Conservation (phyloP, 345 rosid species). For the Eucalyptus urophylla region DNA sequence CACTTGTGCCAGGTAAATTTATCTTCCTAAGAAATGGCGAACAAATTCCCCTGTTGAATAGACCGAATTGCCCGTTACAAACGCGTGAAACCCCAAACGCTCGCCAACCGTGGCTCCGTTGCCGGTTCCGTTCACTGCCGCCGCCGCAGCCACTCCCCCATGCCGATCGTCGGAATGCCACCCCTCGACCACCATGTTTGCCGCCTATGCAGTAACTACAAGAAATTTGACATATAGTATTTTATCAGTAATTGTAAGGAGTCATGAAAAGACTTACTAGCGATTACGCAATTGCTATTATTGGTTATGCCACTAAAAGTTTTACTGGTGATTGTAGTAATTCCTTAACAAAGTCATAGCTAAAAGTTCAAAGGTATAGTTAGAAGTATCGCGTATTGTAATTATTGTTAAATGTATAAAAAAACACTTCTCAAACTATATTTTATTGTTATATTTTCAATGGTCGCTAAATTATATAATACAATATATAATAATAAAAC, state of each 20-base stretch:
- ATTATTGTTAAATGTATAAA: background rate
- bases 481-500: background rate
- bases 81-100: background rate
- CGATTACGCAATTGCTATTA: fast-evolving
- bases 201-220: background rate
- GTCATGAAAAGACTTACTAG: background rate
- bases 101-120: background rate
- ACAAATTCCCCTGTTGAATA: background rate
- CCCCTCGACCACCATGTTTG: background rate
- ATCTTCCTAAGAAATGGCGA: background rate
- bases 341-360: background rate
- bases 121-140: background rate
- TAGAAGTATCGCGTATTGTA: background rate
- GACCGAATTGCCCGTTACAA: background rate
- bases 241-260: fast-evolving
- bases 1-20: background rate
- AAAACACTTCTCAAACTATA: background rate
- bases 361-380: background rate
- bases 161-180: fast-evolving
- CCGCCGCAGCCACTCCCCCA: background rate
- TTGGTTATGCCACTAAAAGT: background rate
- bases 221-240: background rate
- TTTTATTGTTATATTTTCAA: background rate
- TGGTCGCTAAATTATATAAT: background rate
- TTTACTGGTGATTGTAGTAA: fast-evolving